Evolutionary conservation across 2,329 filamentous ascomycete genomes (phyloP).

Genomic region (Paramyrothecium roridum): DNA sequence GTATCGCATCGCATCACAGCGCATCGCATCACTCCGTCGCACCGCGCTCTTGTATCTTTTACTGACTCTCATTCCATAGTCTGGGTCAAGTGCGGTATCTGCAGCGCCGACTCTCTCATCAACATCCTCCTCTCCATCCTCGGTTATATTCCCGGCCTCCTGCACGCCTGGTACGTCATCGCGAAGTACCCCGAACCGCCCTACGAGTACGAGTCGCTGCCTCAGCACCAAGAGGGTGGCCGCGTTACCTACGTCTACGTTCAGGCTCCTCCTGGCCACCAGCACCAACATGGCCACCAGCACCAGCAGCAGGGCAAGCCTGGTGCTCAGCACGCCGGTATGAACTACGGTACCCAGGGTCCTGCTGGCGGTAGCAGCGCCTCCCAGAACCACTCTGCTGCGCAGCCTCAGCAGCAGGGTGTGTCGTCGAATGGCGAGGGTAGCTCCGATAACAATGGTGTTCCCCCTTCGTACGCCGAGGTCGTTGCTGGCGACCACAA

Average conservation of each 20-base stretch:
- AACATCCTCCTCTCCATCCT: constrained; percentile 87
- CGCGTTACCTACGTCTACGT: constrained; percentile 79
- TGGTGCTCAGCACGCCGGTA: constrained; percentile 25
- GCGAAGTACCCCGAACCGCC: constrained; percentile 77
- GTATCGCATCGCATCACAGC: constrained; percentile 19
- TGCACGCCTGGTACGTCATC: constrained; percentile 99
- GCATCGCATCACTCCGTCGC: background rate
- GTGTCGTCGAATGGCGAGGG: constrained; percentile 37
- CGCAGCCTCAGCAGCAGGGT: constrained; percentile 25
- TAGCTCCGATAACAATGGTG: constrained; percentile 31
- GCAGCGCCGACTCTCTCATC: constrained; percentile 87
- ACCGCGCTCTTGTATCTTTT: too few species aligned
- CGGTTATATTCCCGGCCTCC: constrained; percentile 78
- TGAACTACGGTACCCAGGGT: constrained; percentile 45
- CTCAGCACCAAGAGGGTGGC: constrained; percentile 53
- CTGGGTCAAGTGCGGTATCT: constrained; percentile 95
- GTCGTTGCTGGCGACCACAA: constrained; percentile 89
- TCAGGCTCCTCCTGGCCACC: constrained; percentile 38
- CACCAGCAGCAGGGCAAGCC: constrained; percentile 28
- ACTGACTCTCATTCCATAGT: constrained; percentile 47
- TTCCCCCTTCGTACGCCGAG: constrained; percentile 85
- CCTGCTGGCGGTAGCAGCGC: constrained; percentile 7
- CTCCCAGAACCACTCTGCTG: constrained; percentile 16
- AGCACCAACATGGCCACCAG: constrained; percentile 24
- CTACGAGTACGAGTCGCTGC: constrained; percentile 65